Evolutionary conservation across 768 basidiomycete species (phyloP).

Genomic region (Floccularia luteovirens): DNA sequence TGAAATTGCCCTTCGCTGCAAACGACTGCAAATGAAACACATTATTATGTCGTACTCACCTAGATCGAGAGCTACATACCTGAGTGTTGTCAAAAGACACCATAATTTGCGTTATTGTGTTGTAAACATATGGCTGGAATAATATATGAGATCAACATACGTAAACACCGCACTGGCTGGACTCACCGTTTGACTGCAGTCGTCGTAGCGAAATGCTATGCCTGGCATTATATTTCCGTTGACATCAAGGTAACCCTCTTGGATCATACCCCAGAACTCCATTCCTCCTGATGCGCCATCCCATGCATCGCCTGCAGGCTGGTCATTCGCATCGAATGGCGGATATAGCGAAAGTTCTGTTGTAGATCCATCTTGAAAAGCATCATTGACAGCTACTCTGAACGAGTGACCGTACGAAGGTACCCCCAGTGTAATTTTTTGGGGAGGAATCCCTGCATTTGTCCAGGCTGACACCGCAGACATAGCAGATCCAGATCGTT

Average conservation of each 20-base stretch:
- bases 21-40: slow-evolving; percentile 11
- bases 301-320: slow-evolving; percentile 38
- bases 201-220: slow-evolving; percentile 43
- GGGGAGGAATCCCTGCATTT: slow-evolving; percentile 61
- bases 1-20: slow-evolving; percentile 49
- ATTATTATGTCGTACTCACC: neutral
- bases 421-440: slow-evolving; percentile 51
- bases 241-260: slow-evolving; percentile 35
- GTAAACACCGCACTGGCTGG: neutral
- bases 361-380: slow-evolving; percentile 21
- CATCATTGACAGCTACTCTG: slow-evolving; percentile 30
- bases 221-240: slow-evolving; percentile 33
- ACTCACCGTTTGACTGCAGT: slow-evolving; percentile 60
- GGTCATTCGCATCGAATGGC: slow-evolving; percentile 30
- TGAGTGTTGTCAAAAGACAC: slow-evolving; percentile 64
- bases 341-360: slow-evolving; percentile 32
- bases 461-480: slow-evolving; percentile 69
- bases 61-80: slow-evolving; percentile 12
- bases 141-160: neutral
- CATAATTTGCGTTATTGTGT: slow-evolving; percentile 38
- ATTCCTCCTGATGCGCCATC: slow-evolving; percentile 36
- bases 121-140: slow-evolving; percentile 55
- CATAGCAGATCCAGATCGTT: slow-evolving; percentile 64
- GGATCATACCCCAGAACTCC: slow-evolving; percentile 49
- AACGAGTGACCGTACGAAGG: slow-evolving; percentile 77